Evolutionary conservation across 768 basidiomycete species (phyloP), one percentile per base, ranked within the genome.

Genomic region (Boletellus ananas): DNA sequence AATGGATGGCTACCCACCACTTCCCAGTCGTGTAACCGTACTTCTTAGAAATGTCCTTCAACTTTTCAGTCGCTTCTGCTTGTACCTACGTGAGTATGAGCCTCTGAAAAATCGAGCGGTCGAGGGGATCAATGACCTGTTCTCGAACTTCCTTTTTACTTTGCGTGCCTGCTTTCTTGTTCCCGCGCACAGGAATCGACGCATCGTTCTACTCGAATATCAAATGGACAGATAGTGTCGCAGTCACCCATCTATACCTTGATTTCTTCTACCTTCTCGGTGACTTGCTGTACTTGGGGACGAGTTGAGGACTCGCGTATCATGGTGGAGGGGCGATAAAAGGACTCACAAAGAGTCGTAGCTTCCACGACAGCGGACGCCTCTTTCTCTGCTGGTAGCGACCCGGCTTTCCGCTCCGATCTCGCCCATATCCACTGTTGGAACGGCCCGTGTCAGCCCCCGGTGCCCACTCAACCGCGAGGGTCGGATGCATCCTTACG

Each of bases 131-230:
- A 17, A 21, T n/a, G 14, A 85, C 87, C 69, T 82, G 70, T 63
- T 89, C 87, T 36, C 85, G 77, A 7, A 84, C 65, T 64, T 89
- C 84, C 62, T 87, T 89, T 66, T 89, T 90, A 58, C 84, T 85
- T 67, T 78, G 83, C 0, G 74, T 73, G 6, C 85, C 85, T 18
- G 81, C 80, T 64, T 86, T 88, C 68, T 87, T 89, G 60, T 72
- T 88, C 6, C 81, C 75, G 6, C 84, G 81, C 5, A 75, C 48
- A 6, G 87, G 87, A 29, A 89, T 88, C 0, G 81, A 74, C 3
- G 68, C 64, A 49, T 88, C 83, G 45, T 83, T 80, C 85, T 88
- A 27, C 5, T 6, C n/a, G 13, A 40, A 23, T 25, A 3, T 63
- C 20, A 54, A 36, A 44, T 50, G 13, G 17, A n/a, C 42, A 42